Base-by-base conservation (phyloP, 2,329 filamentous ascomycete species). In the Periconia macrospinosa region DNA sequence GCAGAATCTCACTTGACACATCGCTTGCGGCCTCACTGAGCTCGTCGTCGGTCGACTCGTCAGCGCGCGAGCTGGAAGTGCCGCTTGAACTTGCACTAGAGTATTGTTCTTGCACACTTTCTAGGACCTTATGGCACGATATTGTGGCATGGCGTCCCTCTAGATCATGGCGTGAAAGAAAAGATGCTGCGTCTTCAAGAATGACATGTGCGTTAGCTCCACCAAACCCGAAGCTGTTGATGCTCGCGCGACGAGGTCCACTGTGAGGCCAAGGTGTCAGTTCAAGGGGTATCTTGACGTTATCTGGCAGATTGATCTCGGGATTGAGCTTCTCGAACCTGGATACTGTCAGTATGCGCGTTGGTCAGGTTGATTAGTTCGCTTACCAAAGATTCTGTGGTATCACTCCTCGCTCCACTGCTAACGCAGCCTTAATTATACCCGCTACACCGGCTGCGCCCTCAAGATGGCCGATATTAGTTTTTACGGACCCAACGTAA, bases 401-500 rank as follows among this genome's bases (percentile, higher is more conserved):
- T 8, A 75, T 61, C 2, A 53, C 60, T 5, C 58, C 59, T 49
- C 75, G 57, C 53, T 76, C 68, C 13, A 80, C 56, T 1, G 71
- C 66, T 33, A 78, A 55, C 1, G 67, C 62, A 11, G 69, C 66
- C 35, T 75, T 75, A 13, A 75, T 59, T 27, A 76, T 30, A n/a
- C 70, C 67, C 13, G 66, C 68, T 1, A 75, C 53, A 15, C 71
- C 72, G 19, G 67, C 66, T 2, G 69, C 66, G n/a, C 69, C 74
- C 61, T 77, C 71, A 3, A 70, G 66, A 53, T 77, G 75, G 6
- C 75, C 75, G 45, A 76, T 65, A 44, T 76, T 73, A 71, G 60
- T 75, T 73, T 49, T 61, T 10, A 59, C 20, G 8, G 8, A 15
- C 17, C 33, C 19, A 27, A 27, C 23, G 23, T 27, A 27, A 27